A percentile compares a stretch with the other conserved stretches of the same genome.
These are phyloP conservation scores for Plasmodium coatneyi DNA, from an alignment of 169 alveolate genomes.

Conservation along the genomic window DNA sequence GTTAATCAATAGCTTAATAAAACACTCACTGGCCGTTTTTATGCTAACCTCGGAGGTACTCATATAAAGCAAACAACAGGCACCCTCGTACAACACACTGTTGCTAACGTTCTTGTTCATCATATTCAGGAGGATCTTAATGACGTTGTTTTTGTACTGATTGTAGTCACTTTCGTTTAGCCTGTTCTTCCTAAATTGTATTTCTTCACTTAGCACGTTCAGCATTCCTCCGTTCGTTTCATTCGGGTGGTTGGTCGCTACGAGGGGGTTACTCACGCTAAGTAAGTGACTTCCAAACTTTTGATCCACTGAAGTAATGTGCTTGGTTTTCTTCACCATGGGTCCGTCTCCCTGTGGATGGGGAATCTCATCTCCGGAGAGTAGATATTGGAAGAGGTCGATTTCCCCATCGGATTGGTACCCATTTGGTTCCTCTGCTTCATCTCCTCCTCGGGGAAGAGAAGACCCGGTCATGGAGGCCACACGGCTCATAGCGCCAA, in stretches of 20 bases:
- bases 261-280: background rate
- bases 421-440: conserved; percentile 3
- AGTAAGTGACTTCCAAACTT: background rate
- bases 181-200: conserved; percentile 73
- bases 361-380: background rate
- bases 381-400: background rate
- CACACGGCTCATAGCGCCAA: background rate
- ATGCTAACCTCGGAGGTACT: conserved; percentile 87
- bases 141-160: conserved; percentile 77
- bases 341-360: background rate
- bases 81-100: conserved; percentile 90
- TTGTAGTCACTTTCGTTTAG: conserved; percentile 67
- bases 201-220: conserved; percentile 58
- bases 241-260: background rate
- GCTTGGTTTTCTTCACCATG: background rate
- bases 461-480: background rate
- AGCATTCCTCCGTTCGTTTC: conserved; percentile 10
- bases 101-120: conserved; percentile 74
- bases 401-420: conserved; percentile 39
- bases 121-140: conserved; percentile 85
- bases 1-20: conserved; percentile 89
- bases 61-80: conserved; percentile 86
- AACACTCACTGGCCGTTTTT: conserved; percentile 91
- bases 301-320: background rate
- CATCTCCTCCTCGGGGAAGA: background rate